phyloP scores from a whole-genome alignment of 179 eudicot genomes.

The Spinacia oleracea region DNA sequence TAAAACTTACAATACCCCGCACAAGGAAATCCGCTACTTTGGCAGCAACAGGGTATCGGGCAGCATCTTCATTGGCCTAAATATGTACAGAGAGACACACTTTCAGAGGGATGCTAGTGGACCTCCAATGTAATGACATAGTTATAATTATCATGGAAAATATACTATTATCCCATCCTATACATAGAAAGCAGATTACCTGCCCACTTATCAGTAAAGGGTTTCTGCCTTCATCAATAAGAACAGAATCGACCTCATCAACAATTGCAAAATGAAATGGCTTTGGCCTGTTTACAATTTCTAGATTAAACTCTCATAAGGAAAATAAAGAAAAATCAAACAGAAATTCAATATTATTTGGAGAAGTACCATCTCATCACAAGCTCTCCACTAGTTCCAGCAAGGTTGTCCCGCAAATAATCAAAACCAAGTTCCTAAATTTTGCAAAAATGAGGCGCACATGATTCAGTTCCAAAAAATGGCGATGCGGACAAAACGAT shows the following conservation, averaged over 20 bases:
- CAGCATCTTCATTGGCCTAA: constrained; percentile 88
- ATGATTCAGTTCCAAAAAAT: constrained; percentile 3
- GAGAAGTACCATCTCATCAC: constrained; percentile 92
- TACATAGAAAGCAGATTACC: constrained; percentile 44
- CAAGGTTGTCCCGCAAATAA: constrained; percentile 96
- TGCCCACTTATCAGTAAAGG: constrained; percentile 93
- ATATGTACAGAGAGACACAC: constrained; percentile 4
- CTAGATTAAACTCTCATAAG: constrained; percentile 2
- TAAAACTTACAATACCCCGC: constrained; percentile 62
- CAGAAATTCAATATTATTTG: constrained; percentile 13
- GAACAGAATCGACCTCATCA: constrained; percentile 98
- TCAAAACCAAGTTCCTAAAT: constrained; percentile 98
- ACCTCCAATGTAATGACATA: constrained; percentile 13
- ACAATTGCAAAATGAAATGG: constrained; percentile 98
- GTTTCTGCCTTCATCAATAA: constrained; percentile 97
- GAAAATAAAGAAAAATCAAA: constrained; percentile 5
- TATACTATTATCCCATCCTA: not conserved
- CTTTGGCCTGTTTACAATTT: constrained; percentile 71
- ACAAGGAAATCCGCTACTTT: constrained; percentile 93
- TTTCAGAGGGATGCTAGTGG: constrained; percentile 7
- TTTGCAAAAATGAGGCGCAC: constrained; percentile 5
- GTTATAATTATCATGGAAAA: not conserved
- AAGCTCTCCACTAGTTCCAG: constrained; percentile 64
- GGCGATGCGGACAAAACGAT: not conserved
- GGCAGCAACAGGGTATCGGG: constrained; percentile 96